These are phyloP conservation scores for Ceratocystis ficicola DNA, from an alignment of 2,329 filamentous ascomycete genomes.

Conservation along the genomic window DNA sequence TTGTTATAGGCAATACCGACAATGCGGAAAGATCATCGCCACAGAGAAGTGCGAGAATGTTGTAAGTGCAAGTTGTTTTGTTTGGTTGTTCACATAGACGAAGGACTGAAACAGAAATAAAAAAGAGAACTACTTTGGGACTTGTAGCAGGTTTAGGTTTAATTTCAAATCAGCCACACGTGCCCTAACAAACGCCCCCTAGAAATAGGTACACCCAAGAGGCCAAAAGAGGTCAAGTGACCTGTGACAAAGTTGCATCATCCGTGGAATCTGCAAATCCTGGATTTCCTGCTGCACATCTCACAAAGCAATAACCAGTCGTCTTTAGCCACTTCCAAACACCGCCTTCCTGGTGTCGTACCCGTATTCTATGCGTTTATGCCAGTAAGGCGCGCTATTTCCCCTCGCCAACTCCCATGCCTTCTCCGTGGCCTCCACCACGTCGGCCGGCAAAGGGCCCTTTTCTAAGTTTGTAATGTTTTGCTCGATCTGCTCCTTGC, in stretches of 20 bases:
- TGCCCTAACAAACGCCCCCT: background rate
- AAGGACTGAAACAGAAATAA: background rate
- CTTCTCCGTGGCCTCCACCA: conserved; percentile 61
- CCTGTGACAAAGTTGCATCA: background rate
- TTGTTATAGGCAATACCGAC: background rate
- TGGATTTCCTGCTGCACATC: background rate
- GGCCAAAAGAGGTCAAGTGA: background rate
- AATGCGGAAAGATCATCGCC: background rate
- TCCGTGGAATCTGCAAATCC: background rate
- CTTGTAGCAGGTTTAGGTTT: background rate
- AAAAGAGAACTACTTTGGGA: background rate
- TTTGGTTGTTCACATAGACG: background rate
- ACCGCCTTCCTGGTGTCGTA: conserved; percentile 52
- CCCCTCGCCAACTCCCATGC: conserved; percentile 62
- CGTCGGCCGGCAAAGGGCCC: conserved; percentile 64
- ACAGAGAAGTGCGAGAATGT: background rate
- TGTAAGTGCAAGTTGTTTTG: background rate
- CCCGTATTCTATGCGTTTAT: conserved; percentile 50
- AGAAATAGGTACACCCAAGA: background rate
- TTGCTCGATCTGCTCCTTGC: conserved; percentile 43
- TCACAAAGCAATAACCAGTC: background rate
- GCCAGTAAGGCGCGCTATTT: conserved; percentile 43
- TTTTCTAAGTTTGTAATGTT: conserved; percentile 49
- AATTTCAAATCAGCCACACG: background rate
- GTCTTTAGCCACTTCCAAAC: conserved; percentile 34